These are phyloP conservation scores for Prosopis cineraria DNA, from an alignment of 306 rosid species.

Conservation along the genomic window DNA sequence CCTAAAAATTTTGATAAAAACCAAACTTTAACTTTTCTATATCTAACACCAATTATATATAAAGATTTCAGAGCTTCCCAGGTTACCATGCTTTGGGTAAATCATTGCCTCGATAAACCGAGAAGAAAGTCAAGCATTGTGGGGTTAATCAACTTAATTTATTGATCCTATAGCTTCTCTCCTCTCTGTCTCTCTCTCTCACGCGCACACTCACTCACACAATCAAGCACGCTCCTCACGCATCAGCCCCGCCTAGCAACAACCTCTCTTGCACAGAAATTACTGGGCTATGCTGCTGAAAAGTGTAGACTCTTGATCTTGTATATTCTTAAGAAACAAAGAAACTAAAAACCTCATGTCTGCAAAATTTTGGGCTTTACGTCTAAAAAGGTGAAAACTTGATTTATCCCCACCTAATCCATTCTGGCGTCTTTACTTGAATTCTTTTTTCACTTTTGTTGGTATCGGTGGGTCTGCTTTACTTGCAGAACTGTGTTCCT, in stretches of 20 bases:
- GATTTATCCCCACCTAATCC: slow-evolving; percentile 38
- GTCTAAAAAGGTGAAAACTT: slow-evolving; percentile 30
- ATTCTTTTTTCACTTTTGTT: slow-evolving; percentile 25
- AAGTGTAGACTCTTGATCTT: slow-evolving; percentile 48
- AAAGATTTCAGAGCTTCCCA: not conserved
- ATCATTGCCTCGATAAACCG: slow-evolving; percentile 36
- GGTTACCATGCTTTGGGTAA: not conserved
- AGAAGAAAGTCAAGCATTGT: slow-evolving; percentile 46
- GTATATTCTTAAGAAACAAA: slow-evolving; percentile 33
- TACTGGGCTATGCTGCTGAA: slow-evolving; percentile 39
- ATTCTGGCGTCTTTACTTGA: slow-evolving; percentile 24
- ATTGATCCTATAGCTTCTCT: not conserved
- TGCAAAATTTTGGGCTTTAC: slow-evolving; percentile 39
- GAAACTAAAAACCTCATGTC: slow-evolving; percentile 44
- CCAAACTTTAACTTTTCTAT: not conserved
- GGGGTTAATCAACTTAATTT: not conserved
- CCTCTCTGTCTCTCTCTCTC: slow-evolving; percentile 14
- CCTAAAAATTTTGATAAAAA: not conserved
- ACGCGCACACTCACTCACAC: slow-evolving; percentile 3
- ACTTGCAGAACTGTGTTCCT: slow-evolving; percentile 41
- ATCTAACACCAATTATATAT: not conserved
- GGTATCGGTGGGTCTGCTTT: slow-evolving; percentile 58
- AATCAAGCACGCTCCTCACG: not conserved
- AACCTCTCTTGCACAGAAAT: slow-evolving; percentile 28
- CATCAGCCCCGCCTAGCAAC: slow-evolving; percentile 42